phyloP scores from a whole-genome alignment of 768 basidiomycete genomes.

The Kwoniella dendrophila region DNA sequence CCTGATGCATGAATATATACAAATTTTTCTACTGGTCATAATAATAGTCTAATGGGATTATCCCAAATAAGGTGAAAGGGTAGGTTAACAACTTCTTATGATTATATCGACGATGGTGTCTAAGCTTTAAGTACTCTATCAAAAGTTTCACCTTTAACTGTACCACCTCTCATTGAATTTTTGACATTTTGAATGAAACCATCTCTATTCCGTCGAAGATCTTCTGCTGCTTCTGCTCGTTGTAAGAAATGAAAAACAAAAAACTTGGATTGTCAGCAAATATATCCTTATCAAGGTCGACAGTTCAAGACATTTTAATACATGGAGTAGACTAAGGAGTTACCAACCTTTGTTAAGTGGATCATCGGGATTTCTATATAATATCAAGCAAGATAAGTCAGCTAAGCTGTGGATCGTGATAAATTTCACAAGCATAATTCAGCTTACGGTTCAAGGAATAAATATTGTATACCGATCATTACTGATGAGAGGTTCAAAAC shows the following conservation, averaged over 20 bases:
- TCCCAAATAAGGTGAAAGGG: not conserved
- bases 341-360: constrained; percentile 91
- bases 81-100: too few relatives aligned
- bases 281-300: too few relatives aligned
- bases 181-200: constrained; percentile 83
- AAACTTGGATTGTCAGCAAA: not conserved
- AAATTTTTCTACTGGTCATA: not conserved
- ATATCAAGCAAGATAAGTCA: constrained; percentile 1
- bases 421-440: not conserved
- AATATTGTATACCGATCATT: constrained; percentile 96
- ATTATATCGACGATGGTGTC: too few relatives aligned
- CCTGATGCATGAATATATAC: constrained; percentile 12
- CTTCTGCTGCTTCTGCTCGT: constrained; percentile 89
- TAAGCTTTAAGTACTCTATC: constrained; percentile 63
- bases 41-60: not conserved
- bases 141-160: constrained; percentile 76
- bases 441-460: constrained; percentile 83
- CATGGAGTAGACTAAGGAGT: not conserved
- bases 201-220: constrained; percentile 84
- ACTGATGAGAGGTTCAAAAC: constrained; percentile 96
- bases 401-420: constrained; percentile 1
- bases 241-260: too few relatives aligned
- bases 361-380: constrained; percentile 85
- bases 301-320: too few relatives aligned
- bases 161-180: constrained; percentile 77